A percentile compares a stretch with the other conserved stretches of the same genome.
Evolutionary conservation across 2,329 filamentous ascomycete genomes (phyloP).

Genomic region (Fusarium chuoi): DNA sequence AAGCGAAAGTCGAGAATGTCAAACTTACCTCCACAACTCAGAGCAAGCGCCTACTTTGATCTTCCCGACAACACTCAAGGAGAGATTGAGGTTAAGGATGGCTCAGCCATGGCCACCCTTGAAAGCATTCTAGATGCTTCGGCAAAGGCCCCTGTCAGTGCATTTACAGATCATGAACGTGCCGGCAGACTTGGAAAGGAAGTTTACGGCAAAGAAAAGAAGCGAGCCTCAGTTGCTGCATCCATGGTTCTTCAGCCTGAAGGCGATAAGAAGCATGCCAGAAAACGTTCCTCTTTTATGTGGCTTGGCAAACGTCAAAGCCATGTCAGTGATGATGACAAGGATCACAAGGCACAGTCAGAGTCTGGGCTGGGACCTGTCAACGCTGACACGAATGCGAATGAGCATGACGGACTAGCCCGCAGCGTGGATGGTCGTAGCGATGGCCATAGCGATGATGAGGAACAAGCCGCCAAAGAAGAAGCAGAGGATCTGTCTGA

Average conservation of each 20-base stretch:
- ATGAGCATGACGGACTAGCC: constrained; percentile 35
- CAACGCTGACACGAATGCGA: constrained; percentile 41
- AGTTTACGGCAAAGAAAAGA: constrained; percentile 74
- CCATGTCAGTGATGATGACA: constrained; percentile 44
- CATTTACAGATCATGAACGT: constrained; percentile 90
- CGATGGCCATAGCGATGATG: constrained; percentile 38
- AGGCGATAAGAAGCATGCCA: constrained; percentile 45
- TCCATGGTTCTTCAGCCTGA: constrained; percentile 40
- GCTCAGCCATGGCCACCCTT: constrained; percentile 87
- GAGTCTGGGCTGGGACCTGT: constrained; percentile 41
- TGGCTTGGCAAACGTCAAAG: constrained; percentile 57
- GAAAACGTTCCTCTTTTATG: constrained; percentile 62
- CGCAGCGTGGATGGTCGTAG: constrained; percentile 47
- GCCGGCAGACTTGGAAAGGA: constrained; percentile 80
- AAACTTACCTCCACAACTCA: constrained; percentile 80
- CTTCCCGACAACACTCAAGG: constrained; percentile 62
- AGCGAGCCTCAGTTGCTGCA: constrained; percentile 54
- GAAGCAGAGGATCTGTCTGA: constrained; percentile 59
- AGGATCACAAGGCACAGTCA: constrained; percentile 26
- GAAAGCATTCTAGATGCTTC: constrained; percentile 94
- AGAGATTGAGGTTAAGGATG: constrained; percentile 71
- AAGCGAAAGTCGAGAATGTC: constrained; percentile 50
- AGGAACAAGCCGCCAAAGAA: constrained; percentile 54
- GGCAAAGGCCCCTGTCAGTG: constrained; percentile 84
- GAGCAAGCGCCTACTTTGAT: constrained; percentile 94